A percentile compares a stretch with the other conserved stretches of the same genome.
phyloP scores from a whole-genome alignment of 306 rosid genomes.

The Prunus mume region DNA sequence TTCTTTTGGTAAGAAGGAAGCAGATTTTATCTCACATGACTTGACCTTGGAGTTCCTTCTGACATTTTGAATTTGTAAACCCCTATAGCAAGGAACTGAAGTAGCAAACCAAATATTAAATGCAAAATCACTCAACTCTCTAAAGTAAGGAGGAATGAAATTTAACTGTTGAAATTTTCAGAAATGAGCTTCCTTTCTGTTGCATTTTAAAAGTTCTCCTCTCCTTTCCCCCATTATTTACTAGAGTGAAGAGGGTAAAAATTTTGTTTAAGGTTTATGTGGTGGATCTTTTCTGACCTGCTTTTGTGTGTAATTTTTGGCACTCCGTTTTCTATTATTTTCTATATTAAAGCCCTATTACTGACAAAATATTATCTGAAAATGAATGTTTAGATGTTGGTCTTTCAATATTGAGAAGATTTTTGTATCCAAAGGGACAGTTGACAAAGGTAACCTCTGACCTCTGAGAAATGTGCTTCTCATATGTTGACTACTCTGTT shows the following conservation, averaged over 20 bases:
- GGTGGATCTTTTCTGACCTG: not conserved
- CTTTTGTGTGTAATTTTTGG: not conserved
- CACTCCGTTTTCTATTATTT: not conserved
- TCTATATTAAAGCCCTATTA: not conserved
- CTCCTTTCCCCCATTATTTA: not conserved
- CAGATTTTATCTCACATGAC: not conserved
- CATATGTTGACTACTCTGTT: conserved; percentile 19
- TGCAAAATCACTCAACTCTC: not conserved
- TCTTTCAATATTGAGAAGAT: conserved; percentile 83
- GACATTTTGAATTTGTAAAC: not conserved
- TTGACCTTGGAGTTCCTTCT: conserved; percentile 1
- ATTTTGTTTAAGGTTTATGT: not conserved
- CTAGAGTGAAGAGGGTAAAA: not conserved
- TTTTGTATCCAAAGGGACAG: conserved; percentile 64
- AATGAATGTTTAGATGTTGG: conserved; percentile 72
- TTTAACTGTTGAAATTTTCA: not conserved
- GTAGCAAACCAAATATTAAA: not conserved
- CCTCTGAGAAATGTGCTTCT: conserved; percentile 21
- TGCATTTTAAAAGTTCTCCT: not conserved
- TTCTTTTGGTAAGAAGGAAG: not conserved
- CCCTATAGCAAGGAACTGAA: not conserved
- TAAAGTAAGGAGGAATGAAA: not conserved
- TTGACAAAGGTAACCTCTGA: conserved; percentile 60
- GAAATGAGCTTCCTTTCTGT: not conserved
- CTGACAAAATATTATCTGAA: conserved; percentile 21